phyloP scores from a whole-genome alignment of 1,284 basidiomycete genomes.

The Malassezia restricta region DNA sequence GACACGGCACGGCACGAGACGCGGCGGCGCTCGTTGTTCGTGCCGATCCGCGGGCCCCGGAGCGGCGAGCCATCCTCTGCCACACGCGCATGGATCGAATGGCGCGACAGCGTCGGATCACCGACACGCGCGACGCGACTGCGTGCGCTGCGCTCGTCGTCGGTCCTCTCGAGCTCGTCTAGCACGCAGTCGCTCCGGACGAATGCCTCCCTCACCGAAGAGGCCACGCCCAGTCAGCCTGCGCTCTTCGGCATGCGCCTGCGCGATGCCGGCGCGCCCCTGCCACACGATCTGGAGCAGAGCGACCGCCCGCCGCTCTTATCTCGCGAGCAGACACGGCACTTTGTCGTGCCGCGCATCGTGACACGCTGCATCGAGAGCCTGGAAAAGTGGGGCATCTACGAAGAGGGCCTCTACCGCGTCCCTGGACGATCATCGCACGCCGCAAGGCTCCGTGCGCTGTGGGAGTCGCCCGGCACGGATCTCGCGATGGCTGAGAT shows the following conservation, averaged over 20 bases:
- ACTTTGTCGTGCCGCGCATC: constrained; percentile 25
- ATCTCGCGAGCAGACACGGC: constrained; percentile 22
- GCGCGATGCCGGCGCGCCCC: constrained; percentile 23
- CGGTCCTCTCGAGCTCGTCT: constrained; percentile 10
- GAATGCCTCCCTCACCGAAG: background rate
- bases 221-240: background rate
- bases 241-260: constrained; percentile 31
- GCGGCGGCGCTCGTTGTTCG: constrained; percentile 13
- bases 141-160: constrained; percentile 10
- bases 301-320: constrained; percentile 10
- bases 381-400: constrained; percentile 32
- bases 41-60: constrained; percentile 1
- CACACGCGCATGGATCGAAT: constrained; percentile 24
- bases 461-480: constrained; percentile 23
- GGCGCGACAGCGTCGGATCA: constrained; percentile 7
- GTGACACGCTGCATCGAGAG: constrained; percentile 38
- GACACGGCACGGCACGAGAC: background rate
- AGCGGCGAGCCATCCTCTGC: background rate
- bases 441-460: constrained; percentile 25
- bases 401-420: constrained; percentile 42
- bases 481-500: constrained; percentile 31
- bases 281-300: constrained; percentile 12
- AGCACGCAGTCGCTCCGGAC: constrained; percentile 15
- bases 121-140: background rate
- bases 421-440: constrained; percentile 38